Conservation (phyloP, 164 flowering plant species). For the Macadamia tetraphylla region DNA sequence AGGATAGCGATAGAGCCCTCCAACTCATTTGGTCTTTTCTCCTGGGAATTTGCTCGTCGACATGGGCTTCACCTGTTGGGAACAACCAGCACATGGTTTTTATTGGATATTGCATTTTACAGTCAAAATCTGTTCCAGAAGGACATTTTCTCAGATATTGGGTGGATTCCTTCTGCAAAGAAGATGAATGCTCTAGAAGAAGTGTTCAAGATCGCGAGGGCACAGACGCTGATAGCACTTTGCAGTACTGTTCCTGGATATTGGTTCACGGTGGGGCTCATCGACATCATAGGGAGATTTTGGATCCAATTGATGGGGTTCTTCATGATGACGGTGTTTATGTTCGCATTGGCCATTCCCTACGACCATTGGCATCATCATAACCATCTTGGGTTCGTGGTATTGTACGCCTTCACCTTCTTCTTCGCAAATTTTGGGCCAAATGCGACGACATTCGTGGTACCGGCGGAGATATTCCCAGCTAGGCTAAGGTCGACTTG, state of each 20-base stretch:
- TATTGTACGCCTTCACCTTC: conserved; percentile 15
- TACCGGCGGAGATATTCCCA: conserved; percentile 22
- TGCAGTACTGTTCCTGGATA: conserved; percentile 23
- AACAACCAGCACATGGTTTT: conserved; percentile 20
- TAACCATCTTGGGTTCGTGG: conserved; percentile 8
- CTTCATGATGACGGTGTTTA: conserved; percentile 18
- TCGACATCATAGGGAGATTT: conserved; percentile 16
- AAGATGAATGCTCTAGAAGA: conserved; percentile 18
- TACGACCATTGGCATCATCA: conserved; percentile 17
- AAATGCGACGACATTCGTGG: conserved; percentile 18
- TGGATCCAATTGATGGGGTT: conserved; percentile 18
- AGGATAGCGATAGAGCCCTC: background rate
- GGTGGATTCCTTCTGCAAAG: conserved; percentile 14
- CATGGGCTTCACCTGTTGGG: conserved; percentile 16
- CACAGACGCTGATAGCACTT: conserved; percentile 23
- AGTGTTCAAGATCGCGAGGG: conserved; percentile 14
- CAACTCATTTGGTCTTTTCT: conserved; percentile 9
- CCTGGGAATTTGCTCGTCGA: conserved; percentile 6
- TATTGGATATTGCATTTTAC: conserved; percentile 17
- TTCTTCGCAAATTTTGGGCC: conserved; percentile 25
- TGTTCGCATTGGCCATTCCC: conserved; percentile 18
- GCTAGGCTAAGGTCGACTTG: conserved; percentile 16
- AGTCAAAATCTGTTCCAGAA: conserved; percentile 23
- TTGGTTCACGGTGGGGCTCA: conserved; percentile 18
- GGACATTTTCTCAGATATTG: conserved; percentile 16